Evolutionary conservation across 371 early-diverging fungal species (phyloP).

Genomic region (Mucor sp.): DNA sequence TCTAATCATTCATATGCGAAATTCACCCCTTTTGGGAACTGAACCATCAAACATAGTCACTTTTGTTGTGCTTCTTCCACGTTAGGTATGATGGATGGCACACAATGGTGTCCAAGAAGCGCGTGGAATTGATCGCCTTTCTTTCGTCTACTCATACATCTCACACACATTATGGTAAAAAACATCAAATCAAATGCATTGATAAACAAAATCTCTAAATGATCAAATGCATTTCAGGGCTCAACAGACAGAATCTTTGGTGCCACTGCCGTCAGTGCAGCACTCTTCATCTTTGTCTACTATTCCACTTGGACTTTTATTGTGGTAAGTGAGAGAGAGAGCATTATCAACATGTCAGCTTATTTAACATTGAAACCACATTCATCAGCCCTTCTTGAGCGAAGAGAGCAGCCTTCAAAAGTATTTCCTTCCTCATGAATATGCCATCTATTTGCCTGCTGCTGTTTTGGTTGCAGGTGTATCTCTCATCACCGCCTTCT

Average conservation of each 20-base stretch:
- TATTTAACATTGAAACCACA: neutral
- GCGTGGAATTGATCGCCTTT: neutral
- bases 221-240: conserved; percentile 10
- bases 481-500: conserved; percentile 69
- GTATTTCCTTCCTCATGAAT: conserved; percentile 80
- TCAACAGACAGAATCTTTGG: conserved; percentile 81
- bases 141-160: neutral
- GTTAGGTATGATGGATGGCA: neutral
- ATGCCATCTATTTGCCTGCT: conserved; percentile 84
- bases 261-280: conserved; percentile 66
- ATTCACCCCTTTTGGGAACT: neutral
- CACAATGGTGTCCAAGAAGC: neutral
- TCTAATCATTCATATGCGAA: neutral
- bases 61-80: neutral
- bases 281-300: conserved; percentile 77
- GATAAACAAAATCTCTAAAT: neutral
- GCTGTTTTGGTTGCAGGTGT: conserved; percentile 75
- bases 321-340: conserved; percentile 53
- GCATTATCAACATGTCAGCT: neutral
- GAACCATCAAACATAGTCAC: neutral
- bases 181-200: neutral
- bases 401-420: conserved; percentile 66
- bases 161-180: neutral
- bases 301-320: conserved; percentile 87
- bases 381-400: conserved; percentile 81